Conservation (phyloP, 176 grass and related monocot genomes). For the Otatea glauca region DNA sequence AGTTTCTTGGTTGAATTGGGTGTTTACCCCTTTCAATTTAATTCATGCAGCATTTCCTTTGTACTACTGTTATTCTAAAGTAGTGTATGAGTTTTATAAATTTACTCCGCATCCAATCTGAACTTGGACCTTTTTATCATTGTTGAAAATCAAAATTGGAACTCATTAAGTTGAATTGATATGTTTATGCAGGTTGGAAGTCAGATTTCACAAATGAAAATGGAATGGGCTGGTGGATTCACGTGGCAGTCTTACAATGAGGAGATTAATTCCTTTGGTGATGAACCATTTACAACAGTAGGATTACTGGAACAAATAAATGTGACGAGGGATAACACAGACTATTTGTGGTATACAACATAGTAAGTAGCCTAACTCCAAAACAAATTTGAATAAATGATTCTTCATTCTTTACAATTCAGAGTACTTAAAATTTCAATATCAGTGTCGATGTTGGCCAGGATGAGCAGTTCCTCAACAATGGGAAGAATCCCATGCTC, state of each 20-base stretch:
- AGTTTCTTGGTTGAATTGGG: conserved; percentile 33
- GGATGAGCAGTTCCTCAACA: conserved; percentile 72
- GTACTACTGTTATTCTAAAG: neutral
- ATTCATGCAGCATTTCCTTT: conserved; percentile 3
- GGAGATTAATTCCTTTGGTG: conserved; percentile 70
- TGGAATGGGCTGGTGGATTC: conserved; percentile 85
- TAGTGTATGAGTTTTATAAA: neutral
- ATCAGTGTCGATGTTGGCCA: conserved; percentile 69
- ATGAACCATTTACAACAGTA: conserved; percentile 63
- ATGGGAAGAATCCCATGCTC: conserved; percentile 59
- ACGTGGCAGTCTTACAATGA: conserved; percentile 84
- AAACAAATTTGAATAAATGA: conserved; percentile 5
- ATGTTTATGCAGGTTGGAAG: conserved; percentile 66
- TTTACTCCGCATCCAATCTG: neutral
- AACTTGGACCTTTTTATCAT: conserved; percentile 4
- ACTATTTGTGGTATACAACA: conserved; percentile 98
- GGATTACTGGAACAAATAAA: conserved; percentile 97
- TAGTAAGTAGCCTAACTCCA: conserved; percentile 59
- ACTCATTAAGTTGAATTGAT: conserved; percentile 8
- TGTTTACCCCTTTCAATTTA: conserved; percentile 28
- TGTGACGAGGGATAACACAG: conserved; percentile 90
- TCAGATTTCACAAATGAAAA: conserved; percentile 85
- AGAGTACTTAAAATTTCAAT: conserved; percentile 36
- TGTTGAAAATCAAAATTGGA: neutral
- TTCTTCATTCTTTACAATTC: conserved; percentile 16